phyloP scores from a whole-genome alignment of 495 filamentous ascomycete genomes.

The Astrothelium subdiscretum region DNA sequence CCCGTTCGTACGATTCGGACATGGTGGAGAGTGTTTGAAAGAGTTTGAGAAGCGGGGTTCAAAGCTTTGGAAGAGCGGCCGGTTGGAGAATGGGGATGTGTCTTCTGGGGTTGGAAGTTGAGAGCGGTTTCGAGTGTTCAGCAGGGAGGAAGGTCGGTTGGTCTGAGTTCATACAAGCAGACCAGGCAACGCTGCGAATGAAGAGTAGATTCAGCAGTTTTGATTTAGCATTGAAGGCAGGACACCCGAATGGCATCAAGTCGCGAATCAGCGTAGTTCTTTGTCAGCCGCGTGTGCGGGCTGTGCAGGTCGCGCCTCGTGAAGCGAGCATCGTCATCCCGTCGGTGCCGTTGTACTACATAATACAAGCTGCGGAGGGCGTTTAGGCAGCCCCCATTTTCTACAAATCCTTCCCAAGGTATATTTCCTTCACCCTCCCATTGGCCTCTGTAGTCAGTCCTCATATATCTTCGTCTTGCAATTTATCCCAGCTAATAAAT shows the following conservation, averaged over 20 bases:
- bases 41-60: neutral
- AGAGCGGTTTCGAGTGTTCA: neutral
- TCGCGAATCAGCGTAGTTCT: neutral
- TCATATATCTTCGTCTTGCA: neutral
- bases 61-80: neutral
- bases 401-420: neutral
- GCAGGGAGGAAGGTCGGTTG: neutral
- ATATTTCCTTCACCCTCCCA: neutral
- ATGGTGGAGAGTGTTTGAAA: slow-evolving; percentile 35
- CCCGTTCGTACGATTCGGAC: slow-evolving; percentile 93
- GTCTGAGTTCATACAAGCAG: neutral
- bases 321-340: neutral
- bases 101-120: neutral
- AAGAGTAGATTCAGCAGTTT: no score
- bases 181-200: no score
- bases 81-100: neutral
- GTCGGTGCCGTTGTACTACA: no score
- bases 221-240: no score
- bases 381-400: neutral
- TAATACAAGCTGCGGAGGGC: no score
- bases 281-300: neutral
- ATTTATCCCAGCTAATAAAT: neutral
- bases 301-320: neutral
- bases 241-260: no score
- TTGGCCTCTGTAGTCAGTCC: neutral